These are phyloP conservation scores for Yamadazyma mexicana DNA, from an alignment of 1,139 yeast genomes.

Conservation along the genomic window DNA sequence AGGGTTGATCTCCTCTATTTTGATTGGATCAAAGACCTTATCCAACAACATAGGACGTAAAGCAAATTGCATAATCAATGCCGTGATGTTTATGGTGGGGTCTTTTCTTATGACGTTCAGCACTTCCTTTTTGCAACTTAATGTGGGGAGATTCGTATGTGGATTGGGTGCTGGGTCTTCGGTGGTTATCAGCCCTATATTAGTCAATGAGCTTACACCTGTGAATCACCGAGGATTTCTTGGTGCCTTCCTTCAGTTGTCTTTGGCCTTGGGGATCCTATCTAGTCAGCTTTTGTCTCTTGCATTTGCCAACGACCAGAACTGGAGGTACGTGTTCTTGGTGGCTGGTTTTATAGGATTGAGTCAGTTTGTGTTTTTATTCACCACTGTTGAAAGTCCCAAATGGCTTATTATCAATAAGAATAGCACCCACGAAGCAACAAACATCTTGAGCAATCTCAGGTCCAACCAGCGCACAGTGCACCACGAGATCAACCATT, in stretches of 20 bases:
- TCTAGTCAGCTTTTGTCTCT: slow-evolving; percentile 34
- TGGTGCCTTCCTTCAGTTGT: slow-evolving; percentile 38
- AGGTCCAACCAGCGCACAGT: slow-evolving; percentile 32
- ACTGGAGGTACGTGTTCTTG: slow-evolving; percentile 36
- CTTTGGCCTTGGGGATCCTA: slow-evolving; percentile 37
- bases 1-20: slow-evolving; percentile 32
- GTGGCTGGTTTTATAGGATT: slow-evolving; percentile 26
- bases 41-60: slow-evolving; percentile 28
- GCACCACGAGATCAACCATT: slow-evolving; percentile 36
- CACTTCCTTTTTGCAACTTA: slow-evolving; percentile 18
- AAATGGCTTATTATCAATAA: slow-evolving; percentile 38
- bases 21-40: slow-evolving; percentile 31
- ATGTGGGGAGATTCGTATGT: slow-evolving; percentile 30
- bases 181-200: slow-evolving; percentile 38
- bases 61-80: slow-evolving; percentile 23
- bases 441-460: slow-evolving; percentile 25
- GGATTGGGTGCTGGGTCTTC: slow-evolving; percentile 44
- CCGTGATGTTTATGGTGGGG: slow-evolving; percentile 27
- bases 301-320: slow-evolving; percentile 32
- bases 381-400: slow-evolving; percentile 39
- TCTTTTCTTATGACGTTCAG: slow-evolving; percentile 28
- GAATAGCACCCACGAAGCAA: slow-evolving; percentile 30
- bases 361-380: slow-evolving; percentile 29
- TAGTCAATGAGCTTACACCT: slow-evolving; percentile 40
- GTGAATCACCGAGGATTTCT: slow-evolving; percentile 38